Conservation (phyloP, 192 early-diverging fungal species). For the Neocallimastix lanati region DNA sequence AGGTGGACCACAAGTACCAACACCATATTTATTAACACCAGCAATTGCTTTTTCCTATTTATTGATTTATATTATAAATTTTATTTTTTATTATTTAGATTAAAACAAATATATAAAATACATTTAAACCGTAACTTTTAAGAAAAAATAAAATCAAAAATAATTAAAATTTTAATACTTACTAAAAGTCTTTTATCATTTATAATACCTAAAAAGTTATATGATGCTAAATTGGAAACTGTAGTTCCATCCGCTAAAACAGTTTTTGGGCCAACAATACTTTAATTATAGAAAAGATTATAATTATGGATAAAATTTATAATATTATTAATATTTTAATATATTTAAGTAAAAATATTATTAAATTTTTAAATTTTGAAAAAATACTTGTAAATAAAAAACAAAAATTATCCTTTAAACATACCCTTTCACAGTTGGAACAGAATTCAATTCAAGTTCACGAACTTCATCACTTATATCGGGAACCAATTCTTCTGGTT, state of each 20-base stretch:
- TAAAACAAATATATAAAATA: no score
- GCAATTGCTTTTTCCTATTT: slow-evolving; percentile 56
- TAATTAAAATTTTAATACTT: no score
- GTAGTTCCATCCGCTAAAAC: slow-evolving; percentile 35
- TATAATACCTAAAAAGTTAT: slow-evolving; percentile 74
- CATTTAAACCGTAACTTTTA: no score
- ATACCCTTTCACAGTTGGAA: not conserved
- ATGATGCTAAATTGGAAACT: slow-evolving; percentile 62
- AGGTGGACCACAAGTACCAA: slow-evolving; percentile 86
- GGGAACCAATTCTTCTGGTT: slow-evolving; percentile 81
- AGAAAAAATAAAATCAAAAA: no score
- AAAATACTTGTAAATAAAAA: no score
- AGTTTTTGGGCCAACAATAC: slow-evolving; percentile 32
- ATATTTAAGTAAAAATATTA: no score
- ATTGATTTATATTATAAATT: no score
- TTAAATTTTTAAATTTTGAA: no score
- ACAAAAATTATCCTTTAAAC: not conserved
- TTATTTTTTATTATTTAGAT: no score
- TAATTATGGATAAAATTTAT: no score
- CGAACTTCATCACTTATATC: slow-evolving; percentile 44
- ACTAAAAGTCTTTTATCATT: slow-evolving; percentile 46
- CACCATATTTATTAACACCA: slow-evolving; percentile 79
- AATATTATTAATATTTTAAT: no score
- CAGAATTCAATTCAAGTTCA: slow-evolving; percentile 35
- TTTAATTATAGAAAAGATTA: no score